These are phyloP conservation scores for Phenoliferia sp. DNA, from an alignment of 1,284 basidiomycete species.

Conservation along the genomic window DNA sequence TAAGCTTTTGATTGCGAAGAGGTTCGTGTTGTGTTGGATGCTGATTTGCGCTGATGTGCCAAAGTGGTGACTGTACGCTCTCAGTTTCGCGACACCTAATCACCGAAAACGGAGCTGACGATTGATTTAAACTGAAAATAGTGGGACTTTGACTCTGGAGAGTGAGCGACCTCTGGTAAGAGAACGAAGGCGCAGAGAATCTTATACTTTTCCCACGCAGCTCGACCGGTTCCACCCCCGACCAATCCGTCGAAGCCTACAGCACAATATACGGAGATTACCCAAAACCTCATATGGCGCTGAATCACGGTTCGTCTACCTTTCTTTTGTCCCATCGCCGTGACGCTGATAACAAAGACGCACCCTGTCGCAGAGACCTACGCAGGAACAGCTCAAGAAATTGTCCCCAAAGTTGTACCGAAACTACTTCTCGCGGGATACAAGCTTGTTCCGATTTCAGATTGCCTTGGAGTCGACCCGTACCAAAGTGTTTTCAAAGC, in stretches of 20 bases:
- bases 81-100: no score
- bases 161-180: no score
- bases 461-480: slow-evolving; percentile 30
- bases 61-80: no score
- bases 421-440: slow-evolving; percentile 27
- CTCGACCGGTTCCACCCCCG: slow-evolving; percentile 8
- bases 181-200: no score
- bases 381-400: slow-evolving; percentile 13
- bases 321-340: background rate
- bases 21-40: no score
- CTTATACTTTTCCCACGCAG: no score
- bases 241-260: slow-evolving; percentile 16
- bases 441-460: slow-evolving; percentile 28
- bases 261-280: slow-evolving; percentile 9
- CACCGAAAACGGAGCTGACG: no score
- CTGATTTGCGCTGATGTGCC: no score
- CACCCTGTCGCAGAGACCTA: slow-evolving; percentile 13
- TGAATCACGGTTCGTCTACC: slow-evolving; percentile 25
- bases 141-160: slow-evolving; percentile 35
- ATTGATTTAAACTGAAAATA: background rate
- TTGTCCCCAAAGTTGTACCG: slow-evolving; percentile 26
- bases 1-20: background rate
- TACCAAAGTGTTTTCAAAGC: slow-evolving; percentile 32
- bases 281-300: slow-evolving; percentile 17
- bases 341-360: no score